Base-by-base conservation (phyloP, 2,329 filamentous ascomycete species). In the Aspergillus jensenii region DNA sequence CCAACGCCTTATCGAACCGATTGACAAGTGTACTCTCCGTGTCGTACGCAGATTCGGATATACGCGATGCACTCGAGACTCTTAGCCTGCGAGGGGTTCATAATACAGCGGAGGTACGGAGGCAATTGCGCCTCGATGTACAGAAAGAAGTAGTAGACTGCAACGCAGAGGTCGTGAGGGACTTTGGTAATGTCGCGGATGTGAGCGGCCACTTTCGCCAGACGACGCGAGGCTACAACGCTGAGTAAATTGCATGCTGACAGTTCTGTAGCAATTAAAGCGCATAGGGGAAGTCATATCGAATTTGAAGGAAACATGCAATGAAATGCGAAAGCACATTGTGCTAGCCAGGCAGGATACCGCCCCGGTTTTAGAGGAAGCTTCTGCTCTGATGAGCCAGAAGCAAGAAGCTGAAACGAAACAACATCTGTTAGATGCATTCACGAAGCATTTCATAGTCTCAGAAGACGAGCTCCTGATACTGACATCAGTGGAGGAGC, bases 81-180 rank as follows among this genome's bases (percentile, higher is more conserved):
- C 79, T 98, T 19, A 93, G 97, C 74, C 79, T 85, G 50, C 84
- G 90, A 37, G 82, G 82, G 1, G 74, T 92, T 14, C 79, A 83
- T 55, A 97, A 96, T 71, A 90, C 86, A 12, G 82, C 90, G 9
- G 90, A 93, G 64, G 89, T 87, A 3, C 84, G 95, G 52, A 86
- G 93, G 6, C 88, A 90, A 58, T 77, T 98, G 15, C 87, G 93
- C 15, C 76, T 96, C 1, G 87, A 96, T 70, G 82, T 96, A 1
- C 92, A 98, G 71, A 93, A 90, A 72, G 93, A 98, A 70, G 90
- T 97, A 39, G 93, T 98, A 56, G 86, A 93, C 63, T 92, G 90
- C 76, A 97, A 98, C 84, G 92, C 90, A 50, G 86, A 91, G 63
- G 90, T 98, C 62, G 86, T 98, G 58, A 82, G 85, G 54, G 91